Conservation (phyloP, 768 basidiomycete genomes). For the Mycena polygramma region DNA sequence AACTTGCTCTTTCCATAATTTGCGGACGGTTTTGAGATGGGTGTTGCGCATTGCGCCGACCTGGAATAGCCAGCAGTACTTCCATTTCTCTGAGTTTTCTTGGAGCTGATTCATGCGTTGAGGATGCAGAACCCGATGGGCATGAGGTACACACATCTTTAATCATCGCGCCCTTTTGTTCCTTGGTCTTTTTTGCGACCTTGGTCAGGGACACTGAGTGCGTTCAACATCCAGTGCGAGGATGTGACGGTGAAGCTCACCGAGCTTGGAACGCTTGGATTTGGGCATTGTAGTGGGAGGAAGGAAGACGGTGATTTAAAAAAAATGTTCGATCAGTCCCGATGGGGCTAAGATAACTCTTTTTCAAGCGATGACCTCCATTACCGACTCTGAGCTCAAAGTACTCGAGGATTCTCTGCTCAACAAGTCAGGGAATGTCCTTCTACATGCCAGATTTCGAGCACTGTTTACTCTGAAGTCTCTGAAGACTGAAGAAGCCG, state of each 20-base stretch:
- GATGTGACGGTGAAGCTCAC: constrained; percentile 58
- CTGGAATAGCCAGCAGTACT: constrained; percentile 95
- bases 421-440: constrained; percentile 77
- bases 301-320: constrained; percentile 51
- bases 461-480: constrained; percentile 94
- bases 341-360: not conserved
- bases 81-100: constrained; percentile 88
- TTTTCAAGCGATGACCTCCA: constrained; percentile 33
- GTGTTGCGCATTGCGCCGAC: constrained; percentile 97
- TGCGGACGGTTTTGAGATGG: constrained; percentile 93
- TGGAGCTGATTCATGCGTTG: constrained; percentile 68
- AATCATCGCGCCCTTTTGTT: constrained; percentile 89
- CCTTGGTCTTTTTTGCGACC: constrained; percentile 92
- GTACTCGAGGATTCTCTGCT: constrained; percentile 83
- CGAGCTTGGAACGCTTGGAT: constrained; percentile 91
- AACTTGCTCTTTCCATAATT: constrained; percentile 91
- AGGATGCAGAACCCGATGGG: constrained; percentile 24
- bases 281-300: constrained; percentile 75
- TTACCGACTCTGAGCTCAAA: constrained; percentile 65
- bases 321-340: constrained; percentile 22
- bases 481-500: constrained; percentile 81
- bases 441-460: constrained; percentile 90
- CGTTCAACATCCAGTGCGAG: constrained; percentile 29
- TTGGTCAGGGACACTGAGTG: constrained; percentile 90
- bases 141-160: constrained; percentile 68